These are phyloP conservation scores for Neurospora terricola DNA, from an alignment of 495 filamentous ascomycete genomes.

Conservation along the genomic window DNA sequence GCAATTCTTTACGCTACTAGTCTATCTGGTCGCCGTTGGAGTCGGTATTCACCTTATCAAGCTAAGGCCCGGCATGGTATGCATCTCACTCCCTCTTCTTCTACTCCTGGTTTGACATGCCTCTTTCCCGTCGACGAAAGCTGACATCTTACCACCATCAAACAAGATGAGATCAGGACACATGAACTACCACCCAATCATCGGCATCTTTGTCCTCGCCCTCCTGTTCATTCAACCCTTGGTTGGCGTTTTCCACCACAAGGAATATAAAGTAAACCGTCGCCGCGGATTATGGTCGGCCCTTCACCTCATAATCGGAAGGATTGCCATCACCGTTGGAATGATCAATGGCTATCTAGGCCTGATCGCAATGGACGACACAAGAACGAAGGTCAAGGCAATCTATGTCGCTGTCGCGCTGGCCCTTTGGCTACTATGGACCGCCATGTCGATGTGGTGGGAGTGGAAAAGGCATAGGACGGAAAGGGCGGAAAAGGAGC, in stretches of 20 bases:
- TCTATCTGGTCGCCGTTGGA: constrained; percentile 46
- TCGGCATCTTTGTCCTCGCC: constrained; percentile 50
- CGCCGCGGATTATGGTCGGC: constrained; percentile 42
- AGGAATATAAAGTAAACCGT: constrained; percentile 32
- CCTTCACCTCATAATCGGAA: constrained; percentile 55
- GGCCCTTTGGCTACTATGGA: background rate
- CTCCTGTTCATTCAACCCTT: constrained; percentile 48
- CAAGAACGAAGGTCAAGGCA: background rate
- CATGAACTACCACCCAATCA: constrained; percentile 35
- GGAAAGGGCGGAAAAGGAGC: constrained; percentile 10
- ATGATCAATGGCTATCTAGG: constrained; percentile 63
- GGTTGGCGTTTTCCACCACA: constrained; percentile 55
- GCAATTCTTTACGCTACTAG: constrained; percentile 43
- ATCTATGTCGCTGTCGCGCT: background rate
- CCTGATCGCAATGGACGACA: constrained; percentile 14
- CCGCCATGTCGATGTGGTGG: background rate
- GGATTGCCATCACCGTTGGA: constrained; percentile 46
- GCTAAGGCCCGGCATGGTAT: constrained; percentile 13
- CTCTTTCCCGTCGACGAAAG: background rate
- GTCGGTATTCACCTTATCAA: constrained; percentile 47
- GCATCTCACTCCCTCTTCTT: background rate
- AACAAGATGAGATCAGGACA: constrained; percentile 12
- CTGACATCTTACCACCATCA: background rate
- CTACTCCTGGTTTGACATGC: background rate
- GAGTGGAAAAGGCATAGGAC: background rate